Evolutionary conservation across 2,329 filamentous ascomycete species (phyloP), one percentile per base, ranked within the genome.

Genomic region (Penicillium frequentans): DNA sequence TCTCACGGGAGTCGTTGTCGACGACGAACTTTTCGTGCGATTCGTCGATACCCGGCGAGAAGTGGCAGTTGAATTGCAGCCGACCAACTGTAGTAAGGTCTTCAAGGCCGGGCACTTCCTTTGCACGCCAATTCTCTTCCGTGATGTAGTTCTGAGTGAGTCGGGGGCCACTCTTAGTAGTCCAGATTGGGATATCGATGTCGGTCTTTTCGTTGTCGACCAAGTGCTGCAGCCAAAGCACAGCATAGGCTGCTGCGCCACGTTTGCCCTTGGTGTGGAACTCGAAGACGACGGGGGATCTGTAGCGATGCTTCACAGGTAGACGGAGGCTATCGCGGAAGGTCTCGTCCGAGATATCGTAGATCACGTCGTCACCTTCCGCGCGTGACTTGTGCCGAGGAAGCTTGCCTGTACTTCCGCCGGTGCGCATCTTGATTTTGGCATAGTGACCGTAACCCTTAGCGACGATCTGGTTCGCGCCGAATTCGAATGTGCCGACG

Each of bases 101-200:
- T 58, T 87, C 83, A 1, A 96, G 81, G 45, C 92, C 90, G 0
- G 90, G 89, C 13, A 91, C 75, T 24, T 75, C 70, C 54, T 80
- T 82, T 1, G 83, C 77, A 10, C 80, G 75, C 71, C 84, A 87
- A 69, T 95, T 96, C 19, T 87, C 81, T 58, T 92, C 86, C 0
- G 91, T 96, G 67, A 97, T 89, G 73, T 93, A 97, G 71, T 96
- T 98, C 70, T 98, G 93, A 0, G 90, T 90, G 11, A 98, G 80
- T 5, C 93, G 86, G 59, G 84, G 79, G 0, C 87, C 82, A 56
- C 90, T 89, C 65, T 89, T 82, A 24, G 92, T 96, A 50, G 84
- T 87, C 90, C 92, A 98, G 56, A 99, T 89, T 0, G 93, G 95
- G n/a, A 98, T 82, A 62, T 95, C 89, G 66, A 97, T 88, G 14